Percentiles rank a stretch among this genome's conserved stretches.
These are phyloP conservation scores for Zancudomyces culisetae DNA, from an alignment of 371 early-diverging fungal species.

Conservation along the genomic window DNA sequence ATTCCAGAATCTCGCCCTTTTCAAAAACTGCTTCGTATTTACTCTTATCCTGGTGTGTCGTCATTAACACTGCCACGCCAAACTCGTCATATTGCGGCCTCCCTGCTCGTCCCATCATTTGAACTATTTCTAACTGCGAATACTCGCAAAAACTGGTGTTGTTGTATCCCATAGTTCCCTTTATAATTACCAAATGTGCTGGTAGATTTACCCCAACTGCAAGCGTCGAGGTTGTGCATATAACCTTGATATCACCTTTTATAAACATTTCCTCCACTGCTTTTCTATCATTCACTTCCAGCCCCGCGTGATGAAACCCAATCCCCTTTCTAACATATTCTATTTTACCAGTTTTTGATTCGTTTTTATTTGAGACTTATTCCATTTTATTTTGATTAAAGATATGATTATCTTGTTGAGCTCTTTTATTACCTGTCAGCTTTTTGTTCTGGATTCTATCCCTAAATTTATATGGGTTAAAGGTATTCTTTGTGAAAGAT, in stretches of 20 bases:
- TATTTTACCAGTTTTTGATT: no score
- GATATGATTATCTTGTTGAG: no score
- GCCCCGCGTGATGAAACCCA: slow-evolving; percentile 3
- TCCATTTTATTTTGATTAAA: no score
- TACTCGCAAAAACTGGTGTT: slow-evolving; percentile 70
- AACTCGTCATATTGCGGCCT: slow-evolving; percentile 86
- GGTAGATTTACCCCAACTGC: slow-evolving; percentile 4
- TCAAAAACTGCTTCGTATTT: slow-evolving; percentile 90
- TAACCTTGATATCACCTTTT: background rate
- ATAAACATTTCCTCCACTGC: background rate
- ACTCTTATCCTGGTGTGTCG: slow-evolving; percentile 69
- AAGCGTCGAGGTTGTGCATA: background rate
- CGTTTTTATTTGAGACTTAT: no score
- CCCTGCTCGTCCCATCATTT: slow-evolving; percentile 99
- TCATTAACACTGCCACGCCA: slow-evolving; percentile 81
- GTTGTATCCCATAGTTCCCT: slow-evolving; percentile 4
- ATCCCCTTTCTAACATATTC: background rate
- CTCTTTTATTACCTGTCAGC: background rate
- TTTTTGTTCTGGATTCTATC: slow-evolving; percentile 1
- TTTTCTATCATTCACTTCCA: slow-evolving; percentile 1
- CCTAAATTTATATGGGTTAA: no score
- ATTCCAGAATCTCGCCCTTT: background rate
- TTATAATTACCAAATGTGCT: slow-evolving; percentile 4
- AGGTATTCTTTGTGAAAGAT: no score
- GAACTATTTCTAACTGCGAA: slow-evolving; percentile 87